Evolutionary conservation across 805 yeast genomes (phyloP), one percentile per base, ranked within the genome.

Genomic region (Candida adriatica): DNA sequence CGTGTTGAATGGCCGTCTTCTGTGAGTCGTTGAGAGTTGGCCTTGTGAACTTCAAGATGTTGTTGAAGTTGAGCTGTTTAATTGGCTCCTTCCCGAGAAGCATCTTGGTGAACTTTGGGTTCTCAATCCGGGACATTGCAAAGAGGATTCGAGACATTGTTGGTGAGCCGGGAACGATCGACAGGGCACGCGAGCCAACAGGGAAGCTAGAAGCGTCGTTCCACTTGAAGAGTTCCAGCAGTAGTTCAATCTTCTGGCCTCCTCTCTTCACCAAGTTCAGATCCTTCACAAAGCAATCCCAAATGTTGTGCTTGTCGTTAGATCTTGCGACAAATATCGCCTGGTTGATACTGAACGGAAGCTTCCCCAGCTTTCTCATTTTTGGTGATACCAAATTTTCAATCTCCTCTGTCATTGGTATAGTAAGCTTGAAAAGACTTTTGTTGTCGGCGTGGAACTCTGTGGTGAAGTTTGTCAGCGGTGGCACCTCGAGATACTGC

Each of bases 131-230:
- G 2, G 73, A 62, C 84, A 79, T 80, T 1, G 86, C 80, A 42
- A 70, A 67, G 49, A 79, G 60, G 6, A 77, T 75, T 52, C 87
- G 60, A 26, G 73, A 68, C 6, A 75, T 70, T 3, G 80, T 79
- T 5, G 73, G 71, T 7, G 80, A 72, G 14, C 76, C 75, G 1
- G 86, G 85, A 29, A 79, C 46, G 9, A 80, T 48, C 20, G 61
- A 59, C 21, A 61, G 46, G 11, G 47, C 39, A 30, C 63, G 60
- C 5, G 64, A 60, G 3, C 64, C 52, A 8, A 49, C 55, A 1
- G 82, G 82, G 37, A 75, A 58, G 4, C 64, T 63, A 27, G 54
- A 52, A 19, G 37, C 23, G n/a, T 56, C 58, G 45, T 77, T 78
- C 86, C 87, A 79, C 11, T 64, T 60, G 46, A 67, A 76, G 14